Evolutionary conservation across 2,329 filamentous ascomycete genomes (phyloP).

Genomic region (Teratosphaeriaceae sp.): DNA sequence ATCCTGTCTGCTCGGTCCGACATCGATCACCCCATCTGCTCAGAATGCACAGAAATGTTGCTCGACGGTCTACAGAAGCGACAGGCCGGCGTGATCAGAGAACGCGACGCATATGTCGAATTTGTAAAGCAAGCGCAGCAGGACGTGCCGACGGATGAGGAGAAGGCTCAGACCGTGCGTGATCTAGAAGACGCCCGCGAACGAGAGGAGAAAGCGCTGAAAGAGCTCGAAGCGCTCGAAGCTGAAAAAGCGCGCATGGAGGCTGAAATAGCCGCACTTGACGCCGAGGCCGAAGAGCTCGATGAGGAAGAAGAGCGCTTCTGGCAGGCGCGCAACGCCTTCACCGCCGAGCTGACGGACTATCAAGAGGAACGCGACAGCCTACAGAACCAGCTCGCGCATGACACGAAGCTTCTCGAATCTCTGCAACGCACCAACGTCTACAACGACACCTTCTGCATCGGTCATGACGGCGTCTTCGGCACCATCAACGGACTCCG

Average conservation of each 20-base stretch:
- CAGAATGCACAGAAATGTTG: conserved; percentile 88
- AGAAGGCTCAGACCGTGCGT: conserved; percentile 46
- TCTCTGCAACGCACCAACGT: conserved; percentile 94
- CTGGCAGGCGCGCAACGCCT: conserved; percentile 83
- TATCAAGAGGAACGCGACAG: conserved; percentile 88
- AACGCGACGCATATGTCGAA: conserved; percentile 83
- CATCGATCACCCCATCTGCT: conserved; percentile 91
- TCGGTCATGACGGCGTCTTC: conserved; percentile 93
- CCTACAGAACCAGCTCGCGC: conserved; percentile 80
- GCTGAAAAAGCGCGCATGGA: conserved; percentile 73
- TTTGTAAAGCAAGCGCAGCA: conserved; percentile 78
- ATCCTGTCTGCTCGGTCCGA: conserved; percentile 88
- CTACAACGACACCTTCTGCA: conserved; percentile 98
- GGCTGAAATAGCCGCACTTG: conserved; percentile 69
- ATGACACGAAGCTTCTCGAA: conserved; percentile 83
- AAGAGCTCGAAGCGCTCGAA: conserved; percentile 73
- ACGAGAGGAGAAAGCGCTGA: conserved; percentile 63
- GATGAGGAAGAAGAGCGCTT: conserved; percentile 83
- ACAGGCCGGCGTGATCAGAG: conserved; percentile 64
- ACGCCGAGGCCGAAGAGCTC: conserved; percentile 70
- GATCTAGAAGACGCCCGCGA: conserved; percentile 46
- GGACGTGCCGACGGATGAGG: conserved; percentile 69
- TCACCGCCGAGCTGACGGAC: conserved; percentile 66
- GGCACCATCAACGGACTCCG: conserved; percentile 95
- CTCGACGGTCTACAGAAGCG: conserved; percentile 80